Conservation (phyloP, 495 filamentous ascomycete species). For the Hypoxylon lenormandii region DNA sequence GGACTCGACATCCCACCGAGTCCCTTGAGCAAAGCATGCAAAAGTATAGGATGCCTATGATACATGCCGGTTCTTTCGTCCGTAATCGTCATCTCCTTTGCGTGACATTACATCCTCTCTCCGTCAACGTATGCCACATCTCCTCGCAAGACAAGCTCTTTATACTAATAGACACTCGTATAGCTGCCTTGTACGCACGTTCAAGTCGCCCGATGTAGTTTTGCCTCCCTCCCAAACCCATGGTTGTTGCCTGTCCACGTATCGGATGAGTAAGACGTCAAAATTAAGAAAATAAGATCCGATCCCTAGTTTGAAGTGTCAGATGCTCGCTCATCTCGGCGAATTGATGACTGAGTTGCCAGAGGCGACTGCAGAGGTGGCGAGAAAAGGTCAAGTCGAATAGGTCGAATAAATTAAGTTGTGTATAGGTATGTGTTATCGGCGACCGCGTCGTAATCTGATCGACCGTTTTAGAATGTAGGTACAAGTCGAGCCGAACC, state of each 20-base stretch:
- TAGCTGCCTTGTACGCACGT: slow-evolving; percentile 31
- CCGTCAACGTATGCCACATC: slow-evolving; percentile 21
- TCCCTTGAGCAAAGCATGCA: slow-evolving; percentile 2
- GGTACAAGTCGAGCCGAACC: slow-evolving; percentile 27
- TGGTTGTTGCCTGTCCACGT: slow-evolving; percentile 23
- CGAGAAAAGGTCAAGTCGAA: not conserved
- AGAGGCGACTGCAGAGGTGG: no score
- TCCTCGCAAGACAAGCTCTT: slow-evolving; percentile 13
- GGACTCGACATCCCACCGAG: slow-evolving; percentile 18
- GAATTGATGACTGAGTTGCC: not conserved
- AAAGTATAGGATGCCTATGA: slow-evolving; percentile 24
- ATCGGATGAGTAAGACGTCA: slow-evolving; percentile 17
- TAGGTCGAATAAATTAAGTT: slow-evolving; percentile 19
- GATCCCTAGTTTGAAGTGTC: slow-evolving; percentile 9
- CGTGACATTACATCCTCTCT: slow-evolving; percentile 19
- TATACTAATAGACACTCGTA: slow-evolving; percentile 18
- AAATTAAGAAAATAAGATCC: slow-evolving; percentile 13
- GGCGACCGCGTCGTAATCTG: slow-evolving; percentile 14
- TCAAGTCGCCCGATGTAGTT: slow-evolving; percentile 22
- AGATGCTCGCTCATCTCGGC: not conserved
- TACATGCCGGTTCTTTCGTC: slow-evolving; percentile 26
- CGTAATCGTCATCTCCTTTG: slow-evolving; percentile 42
- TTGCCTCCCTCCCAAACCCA: slow-evolving; percentile 8
- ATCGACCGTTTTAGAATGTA: slow-evolving; percentile 10
- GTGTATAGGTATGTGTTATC: slow-evolving; percentile 21